These are phyloP conservation scores for Podaxis mareebaensis DNA, from an alignment of 768 basidiomycete genomes.

Conservation along the genomic window DNA sequence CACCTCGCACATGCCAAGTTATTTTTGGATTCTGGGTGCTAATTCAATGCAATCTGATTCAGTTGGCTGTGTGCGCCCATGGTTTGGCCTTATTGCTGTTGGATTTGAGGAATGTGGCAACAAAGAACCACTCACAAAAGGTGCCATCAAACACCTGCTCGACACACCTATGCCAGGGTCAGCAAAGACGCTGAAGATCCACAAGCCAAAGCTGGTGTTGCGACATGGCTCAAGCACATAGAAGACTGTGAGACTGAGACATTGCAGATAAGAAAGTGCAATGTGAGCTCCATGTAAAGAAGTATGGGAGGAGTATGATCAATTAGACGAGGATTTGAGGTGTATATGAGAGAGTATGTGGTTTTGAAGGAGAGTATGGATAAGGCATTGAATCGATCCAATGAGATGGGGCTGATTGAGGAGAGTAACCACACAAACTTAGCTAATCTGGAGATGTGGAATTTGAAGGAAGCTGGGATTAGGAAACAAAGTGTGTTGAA, in stretches of 20 bases:
- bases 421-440: constrained; percentile 82
- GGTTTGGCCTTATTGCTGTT: constrained; percentile 3
- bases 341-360: constrained; percentile 86
- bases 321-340: constrained; percentile 91
- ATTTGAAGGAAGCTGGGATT: constrained; percentile 88
- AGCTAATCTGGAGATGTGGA: constrained; percentile 65
- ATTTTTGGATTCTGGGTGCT: too few species aligned
- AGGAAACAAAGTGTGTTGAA: constrained; percentile 65
- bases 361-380: constrained; percentile 75
- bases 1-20: too few species aligned
- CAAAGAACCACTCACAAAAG: constrained; percentile 67
- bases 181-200: constrained; percentile 59
- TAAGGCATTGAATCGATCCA: constrained; percentile 64
- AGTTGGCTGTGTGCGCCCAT: background rate
- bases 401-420: constrained; percentile 72
- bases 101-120: constrained; percentile 75
- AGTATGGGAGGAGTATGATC: constrained; percentile 85
- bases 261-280: constrained; percentile 86
- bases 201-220: constrained; percentile 71
- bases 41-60: too few species aligned
- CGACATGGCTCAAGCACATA: constrained; percentile 91
- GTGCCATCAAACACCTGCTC: constrained; percentile 87
- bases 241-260: constrained; percentile 88
- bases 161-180: constrained; percentile 73
- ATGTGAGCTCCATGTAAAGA: constrained; percentile 87